Evolutionary conservation across 2,329 filamentous ascomycete genomes (phyloP), one percentile per base, ranked within the genome.

Genomic region (Atkinsonella texensis): DNA sequence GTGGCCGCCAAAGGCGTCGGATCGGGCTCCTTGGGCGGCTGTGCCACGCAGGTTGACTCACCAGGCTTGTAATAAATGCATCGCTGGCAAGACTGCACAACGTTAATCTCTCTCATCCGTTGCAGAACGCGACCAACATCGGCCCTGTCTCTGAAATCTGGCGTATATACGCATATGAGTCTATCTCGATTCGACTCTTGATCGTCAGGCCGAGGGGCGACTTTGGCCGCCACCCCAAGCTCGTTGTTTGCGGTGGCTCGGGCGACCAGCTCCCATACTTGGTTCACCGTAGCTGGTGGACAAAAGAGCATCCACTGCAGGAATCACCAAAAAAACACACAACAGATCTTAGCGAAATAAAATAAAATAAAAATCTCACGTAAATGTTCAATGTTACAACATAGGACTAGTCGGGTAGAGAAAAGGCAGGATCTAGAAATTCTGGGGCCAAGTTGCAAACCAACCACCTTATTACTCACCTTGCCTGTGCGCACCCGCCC

Each of bases 51-150:
- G 12, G 10, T 35, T 17, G 6, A 79, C 65, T 72, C 63, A 76
- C 85, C 83, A 58, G 77, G 78, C 62, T 94, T 94, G 70, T 94
- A 95, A 64, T 87, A 91, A 48, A 93, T 81, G 1, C 73, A 68
- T 45, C 68, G 70, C 4, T 65, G 65, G 47, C 57, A 66, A 18
- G 63, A 54, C 35, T 71, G 70, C 48, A 84, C 72, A 39, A 93
- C 68, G 8, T 76, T 80, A 53, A 89, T 69, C 51, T 81, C 72
- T 48, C 76, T 74, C 55, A 94, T 65, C 56, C 72, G 76, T 53
- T 71, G 62, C 40, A 91, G 68, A 4, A 94, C 85, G 43, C 85
- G 75, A 31, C 72, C 74, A 6, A 94, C 77, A 62, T 94, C 87
- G 4, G 74, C 69, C 49, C 69, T 73, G 61, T 94, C 81, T 31